Evolutionary conservation across 2,329 filamentous ascomycete genomes (phyloP).

Genomic region (Xylariales sp.): DNA sequence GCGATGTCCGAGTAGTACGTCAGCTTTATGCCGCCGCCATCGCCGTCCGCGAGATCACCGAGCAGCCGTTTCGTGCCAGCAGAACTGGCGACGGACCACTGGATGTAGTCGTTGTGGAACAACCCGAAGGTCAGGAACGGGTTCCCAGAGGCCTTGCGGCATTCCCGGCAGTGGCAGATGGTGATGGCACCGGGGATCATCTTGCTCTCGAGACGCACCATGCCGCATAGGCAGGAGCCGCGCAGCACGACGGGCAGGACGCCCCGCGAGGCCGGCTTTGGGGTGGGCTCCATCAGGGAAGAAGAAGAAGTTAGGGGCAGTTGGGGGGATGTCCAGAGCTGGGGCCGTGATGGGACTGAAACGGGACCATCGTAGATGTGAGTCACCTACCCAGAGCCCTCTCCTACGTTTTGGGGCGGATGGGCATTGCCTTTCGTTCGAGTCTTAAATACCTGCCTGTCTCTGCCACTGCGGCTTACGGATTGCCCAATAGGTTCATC

Average conservation of each 20-base stretch:
- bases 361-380: too few relatives aligned
- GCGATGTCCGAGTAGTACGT: constrained; percentile 7
- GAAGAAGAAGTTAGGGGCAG: background rate
- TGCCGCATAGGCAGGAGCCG: background rate
- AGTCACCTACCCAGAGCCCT: too few relatives aligned
- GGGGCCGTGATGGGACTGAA: too few relatives aligned
- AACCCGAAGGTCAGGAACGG: background rate
- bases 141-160: background rate
- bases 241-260: background rate
- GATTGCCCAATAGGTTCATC: too few relatives aligned
- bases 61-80: background rate
- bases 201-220: background rate
- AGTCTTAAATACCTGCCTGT: too few relatives aligned
- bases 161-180: background rate
- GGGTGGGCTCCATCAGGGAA: background rate
- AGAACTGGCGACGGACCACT: background rate
- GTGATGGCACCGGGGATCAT: background rate
- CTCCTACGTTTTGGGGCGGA: too few relatives aligned
- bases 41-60: constrained; percentile 2
- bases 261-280: background rate
- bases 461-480: too few relatives aligned
- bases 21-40: background rate
- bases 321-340: too few relatives aligned
- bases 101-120: constrained; percentile 1
- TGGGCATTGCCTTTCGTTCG: too few relatives aligned